Evolutionary conservation across 1,139 yeast genomes (phyloP), one percentile per base, ranked within the genome.

Genomic region (Scheffersomyces illinoinensis): DNA sequence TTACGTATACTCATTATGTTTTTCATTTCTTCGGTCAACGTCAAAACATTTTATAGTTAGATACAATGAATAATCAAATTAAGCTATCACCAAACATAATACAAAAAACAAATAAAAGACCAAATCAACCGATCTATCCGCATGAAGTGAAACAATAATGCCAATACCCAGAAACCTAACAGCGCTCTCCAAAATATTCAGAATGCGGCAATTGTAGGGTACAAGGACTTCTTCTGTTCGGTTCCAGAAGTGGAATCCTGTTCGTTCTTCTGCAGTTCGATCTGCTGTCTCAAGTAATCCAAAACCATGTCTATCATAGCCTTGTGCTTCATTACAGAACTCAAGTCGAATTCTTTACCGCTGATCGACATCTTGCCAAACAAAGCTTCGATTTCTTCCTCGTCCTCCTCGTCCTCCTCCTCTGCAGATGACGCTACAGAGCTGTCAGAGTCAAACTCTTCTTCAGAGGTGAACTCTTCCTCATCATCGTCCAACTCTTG

Each of bases 201-300:
- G 65, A 80, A 80, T 50, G 83, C 82, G 56, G 82, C 71, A 57
- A 81, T 79, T 19, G 76, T 73, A 33, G 85, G 85, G 63, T 81
- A 81, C 61, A 80, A 71, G 19, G 43, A 48, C 51, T 48, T 48
- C 24, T 68, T 71, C 57, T 48, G 26, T 1, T 12, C 51, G n/a
- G 14, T 52, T 4, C n/a, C 55, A n/a, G 53, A 50, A 56, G 24
- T 14, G 17, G 50, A n/a, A 48, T 59, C 51, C 54, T 58, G 56
- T 17, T 59, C 67, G 18, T 60, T 56, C 52, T 58, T 61, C 61
- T 61, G 67, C 61, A 64, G 60, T 54, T 62, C 61, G 52, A 70
- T 64, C 26, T 53, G 46, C 39, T 61, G 57, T 52, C 56, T 57
- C 65, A 78, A 73, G 65, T 71, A 71, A 21, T 64, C 67, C 57